Percentiles rank a stretch among this genome's conserved stretches.
Evolutionary conservation across 768 basidiomycete species (phyloP).

Genomic region (Podaxis sp.): DNA sequence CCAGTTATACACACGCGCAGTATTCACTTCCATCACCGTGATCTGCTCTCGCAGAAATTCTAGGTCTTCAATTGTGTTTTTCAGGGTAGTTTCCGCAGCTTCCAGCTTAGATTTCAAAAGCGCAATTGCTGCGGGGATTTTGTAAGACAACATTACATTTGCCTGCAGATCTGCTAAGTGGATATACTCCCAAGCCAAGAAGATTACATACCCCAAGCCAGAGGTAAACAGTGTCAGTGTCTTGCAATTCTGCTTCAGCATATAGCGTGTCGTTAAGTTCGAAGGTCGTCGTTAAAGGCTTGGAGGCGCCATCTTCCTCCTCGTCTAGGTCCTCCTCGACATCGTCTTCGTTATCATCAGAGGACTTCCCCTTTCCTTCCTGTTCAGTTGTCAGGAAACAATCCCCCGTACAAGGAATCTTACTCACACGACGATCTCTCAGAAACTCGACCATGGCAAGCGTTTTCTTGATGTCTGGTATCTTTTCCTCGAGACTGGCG

Average conservation of each 20-base stretch:
- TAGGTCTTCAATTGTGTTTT: constrained; percentile 79
- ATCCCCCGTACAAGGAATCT: neutral
- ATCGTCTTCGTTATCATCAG: constrained; percentile 26
- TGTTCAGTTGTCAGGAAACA: constrained; percentile 24
- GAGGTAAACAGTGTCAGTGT: constrained; percentile 85
- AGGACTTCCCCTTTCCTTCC: constrained; percentile 56
- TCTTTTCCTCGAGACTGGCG: constrained; percentile 84
- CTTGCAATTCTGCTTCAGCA: constrained; percentile 85
- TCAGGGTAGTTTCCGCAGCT: constrained; percentile 63
- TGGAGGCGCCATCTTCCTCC: constrained; percentile 49
- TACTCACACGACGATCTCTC: constrained; percentile 63
- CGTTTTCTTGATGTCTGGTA: constrained; percentile 94
- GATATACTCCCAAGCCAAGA: neutral
- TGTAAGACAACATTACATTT: constrained; percentile 97
- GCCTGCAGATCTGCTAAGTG: constrained; percentile 51
- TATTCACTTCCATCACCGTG: constrained; percentile 96
- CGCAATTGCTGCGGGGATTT: constrained; percentile 69
- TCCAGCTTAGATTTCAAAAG: constrained; percentile 75
- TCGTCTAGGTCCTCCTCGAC: constrained; percentile 55
- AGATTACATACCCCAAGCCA: constrained; percentile 87
- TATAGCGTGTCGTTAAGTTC: constrained; percentile 96
- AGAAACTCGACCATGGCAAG: constrained; percentile 85
- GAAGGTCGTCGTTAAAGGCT: constrained; percentile 79
- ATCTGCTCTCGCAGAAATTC: constrained; percentile 93
- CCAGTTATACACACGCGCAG: constrained; percentile 95